phyloP scores from a whole-genome alignment of 1,139 yeast genomes.

The Saccharomyces hybrid region DNA sequence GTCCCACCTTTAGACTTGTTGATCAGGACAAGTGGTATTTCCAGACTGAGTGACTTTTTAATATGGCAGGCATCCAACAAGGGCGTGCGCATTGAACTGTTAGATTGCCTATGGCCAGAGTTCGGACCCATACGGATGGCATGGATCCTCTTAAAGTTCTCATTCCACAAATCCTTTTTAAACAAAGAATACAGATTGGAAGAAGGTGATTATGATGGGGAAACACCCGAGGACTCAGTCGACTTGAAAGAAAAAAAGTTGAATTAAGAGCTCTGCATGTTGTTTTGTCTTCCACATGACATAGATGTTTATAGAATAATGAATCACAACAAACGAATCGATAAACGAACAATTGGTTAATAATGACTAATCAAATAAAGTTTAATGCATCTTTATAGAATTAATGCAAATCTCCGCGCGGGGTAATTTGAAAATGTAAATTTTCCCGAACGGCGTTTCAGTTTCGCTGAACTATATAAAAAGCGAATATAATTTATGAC shows the following conservation, averaged over 20 bases:
- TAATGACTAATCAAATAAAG: background rate
- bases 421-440: background rate
- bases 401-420: conserved; percentile 1
- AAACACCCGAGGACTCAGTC: background rate
- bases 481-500: background rate
- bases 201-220: conserved; percentile 3
- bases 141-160: conserved; percentile 52
- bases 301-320: background rate
- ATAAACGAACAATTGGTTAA: background rate
- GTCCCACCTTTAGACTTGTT: conserved; percentile 74
- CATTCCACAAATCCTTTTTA: conserved; percentile 35
- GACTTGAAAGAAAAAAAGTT: background rate
- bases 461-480: background rate
- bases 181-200: conserved; percentile 2
- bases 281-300: background rate
- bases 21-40: conserved; percentile 81
- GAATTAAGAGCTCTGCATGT: background rate
- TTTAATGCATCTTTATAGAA: background rate
- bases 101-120: conserved; percentile 85
- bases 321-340: background rate
- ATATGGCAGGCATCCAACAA: conserved; percentile 70
- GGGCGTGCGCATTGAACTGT: conserved; percentile 64
- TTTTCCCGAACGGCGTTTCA: background rate
- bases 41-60: conserved; percentile 79
- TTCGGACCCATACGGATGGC: conserved; percentile 55